phyloP scores from a whole-genome alignment of 2,329 filamentous ascomycete genomes.

The Ploettnerulaceae sp. region DNA sequence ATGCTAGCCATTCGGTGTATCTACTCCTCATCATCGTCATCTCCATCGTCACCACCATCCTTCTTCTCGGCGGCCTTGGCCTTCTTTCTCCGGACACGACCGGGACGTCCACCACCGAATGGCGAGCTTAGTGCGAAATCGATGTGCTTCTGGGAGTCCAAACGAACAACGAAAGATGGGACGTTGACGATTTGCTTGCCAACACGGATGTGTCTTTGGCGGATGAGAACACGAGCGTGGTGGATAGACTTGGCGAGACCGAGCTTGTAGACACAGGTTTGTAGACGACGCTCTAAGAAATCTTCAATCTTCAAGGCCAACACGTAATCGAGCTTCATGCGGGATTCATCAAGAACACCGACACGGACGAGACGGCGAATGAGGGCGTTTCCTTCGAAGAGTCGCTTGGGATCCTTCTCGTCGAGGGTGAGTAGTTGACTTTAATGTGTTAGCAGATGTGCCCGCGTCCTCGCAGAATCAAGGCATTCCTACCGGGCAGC shows the following conservation, averaged over 20 bases:
- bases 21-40: slow-evolving; percentile 62
- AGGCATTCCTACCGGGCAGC: slow-evolving; percentile 81
- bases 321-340: slow-evolving; percentile 99
- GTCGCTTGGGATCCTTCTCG: slow-evolving; percentile 99
- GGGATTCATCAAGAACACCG: slow-evolving; percentile 98
- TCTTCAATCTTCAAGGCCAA: slow-evolving; percentile 98
- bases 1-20: slow-evolving; percentile 27
- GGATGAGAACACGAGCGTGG: slow-evolving; percentile 99
- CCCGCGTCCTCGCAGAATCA: background rate
- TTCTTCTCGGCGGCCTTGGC: slow-evolving; percentile 88
- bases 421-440: slow-evolving; percentile 99
- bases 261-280: slow-evolving; percentile 99
- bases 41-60: slow-evolving; percentile 75
- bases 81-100: slow-evolving; percentile 99
- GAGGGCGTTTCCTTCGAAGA: slow-evolving; percentile 99
- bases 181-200: slow-evolving; percentile 99
- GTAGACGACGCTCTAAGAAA: slow-evolving; percentile 99
- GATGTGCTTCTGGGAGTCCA: slow-evolving; percentile 99
- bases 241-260: slow-evolving; percentile 99
- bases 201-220: slow-evolving; percentile 98
- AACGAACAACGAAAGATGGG: slow-evolving; percentile 97
- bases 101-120: slow-evolving; percentile 93
- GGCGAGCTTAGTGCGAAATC: slow-evolving; percentile 97
- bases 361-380: slow-evolving; percentile 99
- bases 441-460: slow-evolving; percentile 22